Base-by-base conservation (phyloP, 2,329 filamentous ascomycete species). In the Didymella pomorum region DNA sequence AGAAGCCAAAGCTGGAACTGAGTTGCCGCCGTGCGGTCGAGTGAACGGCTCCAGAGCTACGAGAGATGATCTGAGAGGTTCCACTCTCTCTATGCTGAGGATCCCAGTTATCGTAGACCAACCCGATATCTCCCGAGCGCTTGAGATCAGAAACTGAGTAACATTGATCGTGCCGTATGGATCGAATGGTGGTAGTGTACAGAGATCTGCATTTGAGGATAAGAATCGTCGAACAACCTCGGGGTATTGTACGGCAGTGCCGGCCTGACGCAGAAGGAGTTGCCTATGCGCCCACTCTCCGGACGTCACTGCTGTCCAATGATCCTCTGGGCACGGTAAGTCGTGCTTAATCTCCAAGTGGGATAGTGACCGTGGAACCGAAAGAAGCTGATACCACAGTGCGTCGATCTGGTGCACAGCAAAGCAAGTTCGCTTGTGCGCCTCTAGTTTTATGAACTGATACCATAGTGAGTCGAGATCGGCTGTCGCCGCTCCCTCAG, bases 101-200 rank as follows among this genome's bases (percentile, higher is more conserved):
- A 68, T 68, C 2, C 65, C 67, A 1, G 67, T 69, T 56, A 69
- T 69, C 2, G 65, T 64, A 3, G 63, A 68, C 65, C 64, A 69
- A 14, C 67, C 65, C 11, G 67, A 69, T 35, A 66, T 58, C 23
- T 69, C 67, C 18, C 67, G 59, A 12, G 67, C 67, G 46, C 67
- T 69, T 10, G 65, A 69, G 9, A 65, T 48, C 16, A 68, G 52
- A 39, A 68, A 69, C 35, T 69, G 67, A 12, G 62, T 67, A 14
- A 68, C 63, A 48, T 69, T 68, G 33, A 69, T 68, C 9, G 61
- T 58, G 6, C 63, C 65, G 26, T 65, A 69, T 21, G 67, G 67
- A 31, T 68, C 67, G 37, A 68, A 65, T 2, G 56, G 55, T 14
- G 65, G 62, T 7, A 68, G 60, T 16, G 55, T 52, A 23, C 41